Conservation (phyloP, 495 filamentous ascomycete species). For the Melanomma pulvis-pyrius region DNA sequence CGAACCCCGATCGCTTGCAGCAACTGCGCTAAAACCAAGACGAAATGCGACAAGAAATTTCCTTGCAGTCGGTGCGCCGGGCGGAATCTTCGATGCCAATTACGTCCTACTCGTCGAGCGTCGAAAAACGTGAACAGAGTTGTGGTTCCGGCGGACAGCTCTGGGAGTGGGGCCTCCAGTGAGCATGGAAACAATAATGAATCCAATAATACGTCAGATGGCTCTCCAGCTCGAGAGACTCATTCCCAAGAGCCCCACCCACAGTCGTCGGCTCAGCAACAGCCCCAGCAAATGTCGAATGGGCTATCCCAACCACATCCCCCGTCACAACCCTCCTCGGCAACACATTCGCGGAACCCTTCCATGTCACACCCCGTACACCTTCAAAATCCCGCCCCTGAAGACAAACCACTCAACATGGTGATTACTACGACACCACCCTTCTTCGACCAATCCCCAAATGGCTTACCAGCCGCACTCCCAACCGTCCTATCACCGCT, state of each 20-base stretch:
- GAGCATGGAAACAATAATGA: constrained; percentile 34
- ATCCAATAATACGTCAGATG: constrained; percentile 27
- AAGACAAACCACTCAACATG: constrained; percentile 33
- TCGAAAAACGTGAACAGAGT: constrained; percentile 51
- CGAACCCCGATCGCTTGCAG: constrained; percentile 50
- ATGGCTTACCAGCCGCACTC: constrained; percentile 33
- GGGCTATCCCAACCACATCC: constrained; percentile 29
- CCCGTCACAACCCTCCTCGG: constrained; percentile 11
- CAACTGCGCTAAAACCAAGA: constrained; percentile 54
- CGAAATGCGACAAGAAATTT: constrained; percentile 68
- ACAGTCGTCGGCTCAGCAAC: constrained; percentile 18
- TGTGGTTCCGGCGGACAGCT: constrained; percentile 20
- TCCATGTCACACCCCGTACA: constrained; percentile 22
- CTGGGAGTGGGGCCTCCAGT: constrained; percentile 35
- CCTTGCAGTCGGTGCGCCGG: constrained; percentile 62
- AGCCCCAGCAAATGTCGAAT: constrained; percentile 27
- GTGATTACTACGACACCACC: constrained; percentile 34
- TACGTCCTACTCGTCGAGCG: constrained; percentile 59
- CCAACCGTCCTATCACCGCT: constrained; percentile 41
- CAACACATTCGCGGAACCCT: constrained; percentile 21
- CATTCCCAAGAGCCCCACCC: constrained; percentile 25
- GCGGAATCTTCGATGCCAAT: constrained; percentile 59
- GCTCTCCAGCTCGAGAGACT: constrained; percentile 30
- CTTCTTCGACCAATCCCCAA: constrained; percentile 42
- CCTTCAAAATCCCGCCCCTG: constrained; percentile 27